phyloP scores from a whole-genome alignment of 2,329 filamentous ascomycete genomes.

The Septoria linicola region DNA sequence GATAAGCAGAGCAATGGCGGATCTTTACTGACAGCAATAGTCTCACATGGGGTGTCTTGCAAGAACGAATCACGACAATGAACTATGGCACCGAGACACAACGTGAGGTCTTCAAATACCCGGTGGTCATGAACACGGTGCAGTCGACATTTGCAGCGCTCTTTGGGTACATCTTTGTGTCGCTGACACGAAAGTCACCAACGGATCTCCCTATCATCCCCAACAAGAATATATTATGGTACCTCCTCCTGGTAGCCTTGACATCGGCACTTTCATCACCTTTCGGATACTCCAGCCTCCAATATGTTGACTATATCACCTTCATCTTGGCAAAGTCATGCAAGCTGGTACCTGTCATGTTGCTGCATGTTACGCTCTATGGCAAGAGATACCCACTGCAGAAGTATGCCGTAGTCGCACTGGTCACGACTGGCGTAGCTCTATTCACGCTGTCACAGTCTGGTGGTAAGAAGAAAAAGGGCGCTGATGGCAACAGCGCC shows the following conservation, averaged over 20 bases:
- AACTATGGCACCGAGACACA: constrained; percentile 65
- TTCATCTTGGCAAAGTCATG: constrained; percentile 97
- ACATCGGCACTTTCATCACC: constrained; percentile 89
- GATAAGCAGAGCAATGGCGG: too few relatives aligned
- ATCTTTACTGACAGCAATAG: constrained; percentile 45
- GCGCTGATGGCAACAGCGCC: constrained; percentile 56
- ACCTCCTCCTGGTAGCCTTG: constrained; percentile 79
- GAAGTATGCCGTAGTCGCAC: constrained; percentile 90
- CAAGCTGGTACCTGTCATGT: constrained; percentile 98
- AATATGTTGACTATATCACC: constrained; percentile 96
- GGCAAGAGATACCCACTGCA: constrained; percentile 85
- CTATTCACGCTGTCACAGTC: constrained; percentile 84
- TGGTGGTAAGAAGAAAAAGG: constrained; percentile 40
- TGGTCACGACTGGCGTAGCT: constrained; percentile 88
- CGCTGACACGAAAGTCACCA: constrained; percentile 52
- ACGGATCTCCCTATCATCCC: constrained; percentile 69
- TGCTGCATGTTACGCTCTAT: constrained; percentile 90
- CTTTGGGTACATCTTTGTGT: constrained; percentile 79
- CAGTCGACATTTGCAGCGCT: constrained; percentile 86
- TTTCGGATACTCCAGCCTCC: constrained; percentile 88
- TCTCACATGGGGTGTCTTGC: constrained; percentile 91
- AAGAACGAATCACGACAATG: constrained; percentile 96
- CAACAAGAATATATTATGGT: constrained; percentile 67
- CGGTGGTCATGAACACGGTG: constrained; percentile 93
- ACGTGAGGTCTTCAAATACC: constrained; percentile 81